Evolutionary conservation across 352 stramenopile genomes (phyloP), one percentile per base, ranked within the genome.

Genomic region (Globisporangium carolinianum): DNA sequence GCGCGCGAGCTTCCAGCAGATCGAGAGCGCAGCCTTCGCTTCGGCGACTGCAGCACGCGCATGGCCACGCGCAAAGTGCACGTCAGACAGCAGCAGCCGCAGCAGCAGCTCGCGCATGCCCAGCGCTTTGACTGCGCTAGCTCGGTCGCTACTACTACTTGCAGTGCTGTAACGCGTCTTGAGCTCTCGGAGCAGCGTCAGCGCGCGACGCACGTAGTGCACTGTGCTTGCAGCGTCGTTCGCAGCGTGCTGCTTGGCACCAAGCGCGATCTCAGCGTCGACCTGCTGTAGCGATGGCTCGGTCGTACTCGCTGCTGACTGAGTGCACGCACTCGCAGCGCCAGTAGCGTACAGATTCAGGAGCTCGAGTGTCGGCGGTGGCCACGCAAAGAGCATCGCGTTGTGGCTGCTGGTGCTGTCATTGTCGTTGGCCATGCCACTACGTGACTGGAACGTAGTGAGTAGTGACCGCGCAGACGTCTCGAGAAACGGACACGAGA

Each of bases 1-100:
- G 56, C 69, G 82, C 6, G 68, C 67, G 17, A 91, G 50, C 66
- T 81, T 87, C 75, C 76, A 89, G 53, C 78, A 91, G 55, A 91
- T 72, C 7, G 70, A 78, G 3, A 91, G 60, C 15, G 78, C 80
- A 32, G 65, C 58, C 60, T 87, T 91, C 12, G 73, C 72, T 58
- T 87, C 73, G 12, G 51, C 51, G 39, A 91, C 76, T n/a, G 81
- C 75, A 18, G 56, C 57, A 15, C 67, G 60, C 11, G 60, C 65
- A 47, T 66, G 62, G 2, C 81, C 78, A 71, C 78, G 64, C 4
- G 55, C 62, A 61, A 89, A 87, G 47, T 74, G 47, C 47, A 87
- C 71, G 41, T 89, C 71, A 0, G 78, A 87, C 37, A 83, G 41
- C 42, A 84, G 66, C 49, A 72, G 55, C 12, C 76, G 72, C 36